Percentiles rank a stretch among this genome's conserved stretches.
Conservation (phyloP, 805 yeast genomes). For the Yarrowia deformans region DNA sequence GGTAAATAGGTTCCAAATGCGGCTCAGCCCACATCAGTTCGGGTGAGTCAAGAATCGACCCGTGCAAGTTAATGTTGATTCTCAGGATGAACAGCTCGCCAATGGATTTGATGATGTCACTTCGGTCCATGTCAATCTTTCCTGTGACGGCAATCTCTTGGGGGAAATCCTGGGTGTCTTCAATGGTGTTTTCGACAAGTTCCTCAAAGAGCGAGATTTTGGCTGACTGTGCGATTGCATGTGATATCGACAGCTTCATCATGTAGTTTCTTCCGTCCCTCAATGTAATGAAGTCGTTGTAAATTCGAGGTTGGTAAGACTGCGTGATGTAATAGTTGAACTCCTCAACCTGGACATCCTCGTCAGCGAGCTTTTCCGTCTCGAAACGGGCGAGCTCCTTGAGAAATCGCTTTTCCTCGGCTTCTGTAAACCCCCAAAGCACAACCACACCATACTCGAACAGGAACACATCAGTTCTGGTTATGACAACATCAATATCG, state of each 20-base stretch:
- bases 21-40: slow-evolving; percentile 99
- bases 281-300: slow-evolving; percentile 92
- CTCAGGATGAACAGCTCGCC: slow-evolving; percentile 90
- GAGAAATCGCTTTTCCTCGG: slow-evolving; percentile 83
- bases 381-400: slow-evolving; percentile 87
- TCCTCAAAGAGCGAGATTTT: slow-evolving; percentile 96
- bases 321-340: slow-evolving; percentile 93
- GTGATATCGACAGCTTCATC: slow-evolving; percentile 91
- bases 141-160: slow-evolving; percentile 95
- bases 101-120: slow-evolving; percentile 94
- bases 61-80: slow-evolving; percentile 55
- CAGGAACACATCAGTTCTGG: slow-evolving; percentile 76
- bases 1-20: slow-evolving; percentile 95
- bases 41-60: slow-evolving; percentile 86
- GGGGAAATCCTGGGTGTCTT: slow-evolving; percentile 96
- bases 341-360: slow-evolving; percentile 93
- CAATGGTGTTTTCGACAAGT: slow-evolving; percentile 94
- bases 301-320: slow-evolving; percentile 93
- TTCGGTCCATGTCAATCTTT: slow-evolving; percentile 91
- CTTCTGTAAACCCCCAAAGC: slow-evolving; percentile 90
- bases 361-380: slow-evolving; percentile 86
- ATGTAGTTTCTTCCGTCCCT: slow-evolving; percentile 89
- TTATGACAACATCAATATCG: slow-evolving; percentile 79
- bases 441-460: slow-evolving; percentile 98
- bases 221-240: slow-evolving; percentile 94